Percentiles rank a stretch among this genome's conserved stretches.
Evolutionary conservation across 1,284 basidiomycete genomes (phyloP).

Genomic region (Golubevia pallescens): DNA sequence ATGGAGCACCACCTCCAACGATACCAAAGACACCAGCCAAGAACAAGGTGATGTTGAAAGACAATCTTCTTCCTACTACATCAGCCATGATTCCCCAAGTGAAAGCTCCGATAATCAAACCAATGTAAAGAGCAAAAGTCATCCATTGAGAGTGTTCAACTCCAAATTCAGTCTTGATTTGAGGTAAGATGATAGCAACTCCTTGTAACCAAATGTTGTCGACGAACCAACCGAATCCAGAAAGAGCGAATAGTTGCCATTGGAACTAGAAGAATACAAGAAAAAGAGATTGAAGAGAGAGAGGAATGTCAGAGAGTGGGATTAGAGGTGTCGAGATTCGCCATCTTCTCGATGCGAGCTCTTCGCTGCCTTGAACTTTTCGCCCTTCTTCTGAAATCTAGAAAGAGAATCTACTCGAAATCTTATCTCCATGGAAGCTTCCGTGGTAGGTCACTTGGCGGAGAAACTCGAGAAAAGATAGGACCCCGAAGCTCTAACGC

Average conservation of each 20-base stretch:
- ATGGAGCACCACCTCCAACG: constrained; percentile 41
- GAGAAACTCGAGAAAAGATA: not conserved
- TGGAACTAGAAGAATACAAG: constrained; percentile 17
- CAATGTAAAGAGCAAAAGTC: constrained; percentile 51
- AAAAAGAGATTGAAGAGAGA: constrained; percentile 4
- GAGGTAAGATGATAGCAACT: constrained; percentile 54
- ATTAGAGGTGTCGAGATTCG: too few species aligned
- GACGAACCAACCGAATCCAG: constrained; percentile 49
- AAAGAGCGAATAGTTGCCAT: constrained; percentile 20
- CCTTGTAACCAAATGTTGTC: constrained; percentile 60
- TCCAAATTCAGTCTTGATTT: constrained; percentile 51
- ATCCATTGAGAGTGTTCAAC: constrained; percentile 35
- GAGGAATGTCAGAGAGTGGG: too few species aligned
- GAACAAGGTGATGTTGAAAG: constrained; percentile 59
- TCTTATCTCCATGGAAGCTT: too few species aligned
- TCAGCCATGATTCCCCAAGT: constrained; percentile 59
- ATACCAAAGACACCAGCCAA: constrained; percentile 60
- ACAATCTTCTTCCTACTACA: constrained; percentile 54
- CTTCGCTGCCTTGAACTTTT: too few species aligned
- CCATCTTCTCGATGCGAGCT: too few species aligned
- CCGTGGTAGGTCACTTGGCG: too few species aligned
- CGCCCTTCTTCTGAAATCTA: too few species aligned
- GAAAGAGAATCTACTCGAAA: too few species aligned
- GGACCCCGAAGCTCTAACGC: not conserved
- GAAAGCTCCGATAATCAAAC: constrained; percentile 57